These are phyloP conservation scores for Fomitiporia mediterranea DNA, from an alignment of 1,284 basidiomycete species.

Conservation along the genomic window DNA sequence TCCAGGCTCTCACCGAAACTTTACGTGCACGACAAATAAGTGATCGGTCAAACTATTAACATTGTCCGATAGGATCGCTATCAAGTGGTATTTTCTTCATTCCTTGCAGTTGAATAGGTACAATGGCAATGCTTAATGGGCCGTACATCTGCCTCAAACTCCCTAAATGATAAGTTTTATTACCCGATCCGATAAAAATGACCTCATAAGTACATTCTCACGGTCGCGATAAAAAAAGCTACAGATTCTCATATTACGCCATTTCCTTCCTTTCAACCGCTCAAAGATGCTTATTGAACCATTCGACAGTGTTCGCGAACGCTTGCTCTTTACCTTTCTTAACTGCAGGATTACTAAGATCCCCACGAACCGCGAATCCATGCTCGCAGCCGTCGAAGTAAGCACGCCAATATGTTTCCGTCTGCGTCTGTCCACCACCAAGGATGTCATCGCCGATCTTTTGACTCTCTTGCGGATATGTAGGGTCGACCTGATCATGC, in stretches of 20 bases:
- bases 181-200: too few species aligned
- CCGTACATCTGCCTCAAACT: too few species aligned
- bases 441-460: conserved; percentile 53
- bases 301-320: conserved; percentile 36
- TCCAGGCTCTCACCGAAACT: neutral
- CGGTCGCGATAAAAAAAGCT: neutral
- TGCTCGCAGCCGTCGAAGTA: conserved; percentile 54
- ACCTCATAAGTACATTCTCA: too few species aligned
- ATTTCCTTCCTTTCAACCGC: neutral
- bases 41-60: too few species aligned
- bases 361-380: conserved; percentile 48
- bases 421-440: conserved; percentile 45
- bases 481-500: conserved; percentile 32
- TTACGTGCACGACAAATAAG: too few species aligned
- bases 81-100: too few species aligned
- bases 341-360: conserved; percentile 34
- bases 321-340: conserved; percentile 39
- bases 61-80: too few species aligned
- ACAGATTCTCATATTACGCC: neutral
- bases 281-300: conserved; percentile 32
- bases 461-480: conserved; percentile 47
- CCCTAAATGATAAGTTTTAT: too few species aligned
- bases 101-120: too few species aligned
- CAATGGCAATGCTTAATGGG: too few species aligned
- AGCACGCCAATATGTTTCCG: conserved; percentile 48